A percentile compares a stretch with the other conserved stretches of the same genome.
These are phyloP conservation scores for Vitis labrusca DNA, from an alignment of 164 flowering plant genomes.

Conservation along the genomic window DNA sequence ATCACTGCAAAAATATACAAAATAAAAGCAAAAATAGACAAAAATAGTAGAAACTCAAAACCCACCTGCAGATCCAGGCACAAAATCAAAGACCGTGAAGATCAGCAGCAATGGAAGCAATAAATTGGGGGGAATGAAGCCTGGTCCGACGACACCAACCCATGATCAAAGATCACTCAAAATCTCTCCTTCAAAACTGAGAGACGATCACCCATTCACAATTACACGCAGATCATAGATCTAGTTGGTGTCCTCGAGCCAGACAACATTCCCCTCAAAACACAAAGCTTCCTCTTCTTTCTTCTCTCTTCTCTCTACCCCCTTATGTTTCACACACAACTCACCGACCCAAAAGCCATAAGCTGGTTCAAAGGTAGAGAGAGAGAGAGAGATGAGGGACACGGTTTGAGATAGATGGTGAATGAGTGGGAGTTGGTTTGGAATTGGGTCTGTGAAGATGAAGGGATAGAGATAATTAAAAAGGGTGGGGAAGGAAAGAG, in stretches of 20 bases:
- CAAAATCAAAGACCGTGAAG: background rate
- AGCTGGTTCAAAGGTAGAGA: conserved; percentile 2
- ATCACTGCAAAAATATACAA: background rate
- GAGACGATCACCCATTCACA: background rate
- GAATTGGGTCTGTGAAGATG: conserved; percentile 17
- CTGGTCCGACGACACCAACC: conserved; percentile 69
- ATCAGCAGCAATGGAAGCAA: conserved; percentile 15
- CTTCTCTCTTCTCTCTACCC: background rate
- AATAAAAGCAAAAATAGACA: background rate
- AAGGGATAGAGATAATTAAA: conserved; percentile 10
- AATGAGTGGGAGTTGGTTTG: conserved; percentile 10
- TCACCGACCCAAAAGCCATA: too few relatives aligned
- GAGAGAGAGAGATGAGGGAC: conserved; percentile 10
- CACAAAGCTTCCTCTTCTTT: conserved; percentile 26
- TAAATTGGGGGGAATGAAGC: conserved; percentile 79
- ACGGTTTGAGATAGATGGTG: background rate
- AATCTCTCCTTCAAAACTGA: background rate
- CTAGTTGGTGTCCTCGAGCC: conserved; percentile 66
- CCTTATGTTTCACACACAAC: background rate
- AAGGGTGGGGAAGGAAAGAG: conserved; percentile 17
- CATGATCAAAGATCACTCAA: background rate
- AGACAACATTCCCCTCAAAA: conserved; percentile 89
- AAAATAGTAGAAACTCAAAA: background rate
- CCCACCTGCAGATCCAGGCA: conserved; percentile 15
- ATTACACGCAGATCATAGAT: conserved; percentile 7